Base-by-base conservation (phyloP, 306 rosid genomes). In the Begonia loranthoides region DNA sequence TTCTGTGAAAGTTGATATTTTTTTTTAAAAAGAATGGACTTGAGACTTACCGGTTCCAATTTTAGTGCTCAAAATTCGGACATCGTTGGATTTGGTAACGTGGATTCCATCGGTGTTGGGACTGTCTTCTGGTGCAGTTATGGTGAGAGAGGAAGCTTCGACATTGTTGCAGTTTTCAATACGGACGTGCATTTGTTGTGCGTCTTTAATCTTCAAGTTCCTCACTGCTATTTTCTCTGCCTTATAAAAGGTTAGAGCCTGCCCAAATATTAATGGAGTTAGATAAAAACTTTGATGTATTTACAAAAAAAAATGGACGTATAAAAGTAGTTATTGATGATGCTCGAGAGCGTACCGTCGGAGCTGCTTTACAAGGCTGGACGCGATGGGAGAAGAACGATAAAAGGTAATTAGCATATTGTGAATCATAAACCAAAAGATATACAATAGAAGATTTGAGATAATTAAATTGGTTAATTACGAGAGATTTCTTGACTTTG, bases 61-160 rank as follows among this genome's bases (percentile, higher is more conserved):
- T 41, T 49, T 50, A 22, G 66, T 68, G 56, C 13, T 62, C 9
- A 79, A 75, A 55, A 87, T 87, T 16, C 64, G 73, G 34, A 87
- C 73, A 63, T 78, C 64, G 45, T 76, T 55, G 2, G 80, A 69
- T 21, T 66, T 50, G 0, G 82, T 44, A 44, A 87, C 64, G 45
- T 87, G 94, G 72, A 87, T 87, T 5, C 96, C 94, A 56, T 87
- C 94, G 0, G 96, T 87, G 60, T 83, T 83, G 40, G 84, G 96
- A 45, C 96, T 87, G 15, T 62, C 43, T 34, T 19, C 63, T 0
- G 94, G 90, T 19, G 96, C 64, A 12, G 68, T 76, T 21, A 83
- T 66, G 0, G 40, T 69, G 17, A 87, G 69, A 48, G 56, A 38
- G 0, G 68, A 75, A 73, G 54, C 80, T 12, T 22, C 48, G 74